phyloP scores from a whole-genome alignment of 768 basidiomycete genomes.

The Leccinellum rugosiceps region DNA sequence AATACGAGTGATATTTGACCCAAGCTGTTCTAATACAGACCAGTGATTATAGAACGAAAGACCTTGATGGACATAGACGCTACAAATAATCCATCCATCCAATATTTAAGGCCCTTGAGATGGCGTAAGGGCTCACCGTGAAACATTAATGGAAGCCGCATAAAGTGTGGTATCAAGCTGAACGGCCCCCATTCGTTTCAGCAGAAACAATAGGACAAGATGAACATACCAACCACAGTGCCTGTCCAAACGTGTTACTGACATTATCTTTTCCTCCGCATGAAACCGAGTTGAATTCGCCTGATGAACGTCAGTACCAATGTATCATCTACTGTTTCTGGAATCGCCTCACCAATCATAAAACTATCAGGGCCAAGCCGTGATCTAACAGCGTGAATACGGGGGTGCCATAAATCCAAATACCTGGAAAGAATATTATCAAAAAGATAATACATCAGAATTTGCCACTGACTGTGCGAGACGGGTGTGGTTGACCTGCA shows the following conservation, averaged over 20 bases:
- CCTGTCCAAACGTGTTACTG: conserved; percentile 54
- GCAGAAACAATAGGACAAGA: background rate
- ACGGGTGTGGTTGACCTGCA: conserved; percentile 51
- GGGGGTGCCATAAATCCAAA: conserved; percentile 54
- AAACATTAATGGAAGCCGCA: conserved; percentile 42
- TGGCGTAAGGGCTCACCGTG: conserved; percentile 31
- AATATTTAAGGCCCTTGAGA: background rate
- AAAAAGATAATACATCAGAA: background rate
- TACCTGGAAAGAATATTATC: conserved; percentile 33
- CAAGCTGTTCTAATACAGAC: conserved; percentile 23
- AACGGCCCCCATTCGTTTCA: background rate
- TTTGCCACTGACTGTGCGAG: conserved; percentile 39
- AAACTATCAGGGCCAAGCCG: conserved; percentile 49
- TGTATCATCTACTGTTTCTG: background rate
- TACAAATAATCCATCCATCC: conserved; percentile 13
- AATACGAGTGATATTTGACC: background rate
- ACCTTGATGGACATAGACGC: conserved; percentile 54
- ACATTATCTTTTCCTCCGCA: conserved; percentile 49
- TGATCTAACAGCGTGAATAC: conserved; percentile 44
- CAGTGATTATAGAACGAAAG: conserved; percentile 44
- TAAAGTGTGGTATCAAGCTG: conserved; percentile 21
- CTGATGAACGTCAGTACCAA: conserved; percentile 22
- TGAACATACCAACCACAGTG: conserved; percentile 47
- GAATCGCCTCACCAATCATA: conserved; percentile 37
- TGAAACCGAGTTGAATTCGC: conserved; percentile 55